These are phyloP conservation scores for Pichia nakasei DNA, from an alignment of 805 yeast genomes.

Conservation along the genomic window DNA sequence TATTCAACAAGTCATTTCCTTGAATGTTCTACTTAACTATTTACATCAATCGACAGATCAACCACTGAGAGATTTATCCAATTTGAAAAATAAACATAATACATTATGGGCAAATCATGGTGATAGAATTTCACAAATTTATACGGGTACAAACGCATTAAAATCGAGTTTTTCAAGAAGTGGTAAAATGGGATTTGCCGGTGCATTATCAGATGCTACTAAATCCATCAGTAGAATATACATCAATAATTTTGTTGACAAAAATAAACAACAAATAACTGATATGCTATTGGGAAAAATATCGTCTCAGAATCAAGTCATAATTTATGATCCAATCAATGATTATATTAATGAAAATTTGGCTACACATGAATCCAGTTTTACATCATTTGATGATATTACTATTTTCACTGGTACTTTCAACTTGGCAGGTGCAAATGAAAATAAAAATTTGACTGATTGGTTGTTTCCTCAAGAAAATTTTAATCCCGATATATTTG, in stretches of 20 bases:
- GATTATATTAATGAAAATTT: constrained; percentile 73
- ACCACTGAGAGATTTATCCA: constrained; percentile 31
- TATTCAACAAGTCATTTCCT: constrained; percentile 75
- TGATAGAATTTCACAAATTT: constrained; percentile 89
- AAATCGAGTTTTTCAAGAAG: constrained; percentile 90
- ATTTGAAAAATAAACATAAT: constrained; percentile 65
- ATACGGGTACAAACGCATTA: constrained; percentile 95
- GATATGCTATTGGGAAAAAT: constrained; percentile 79
- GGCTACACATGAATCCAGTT: constrained; percentile 38
- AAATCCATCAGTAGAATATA: constrained; percentile 92
- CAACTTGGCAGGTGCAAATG: constrained; percentile 70
- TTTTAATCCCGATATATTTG: constrained; percentile 66
- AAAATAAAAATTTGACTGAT: constrained; percentile 47
- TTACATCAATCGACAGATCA: constrained; percentile 13
- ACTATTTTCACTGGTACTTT: constrained; percentile 74
- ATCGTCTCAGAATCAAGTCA: constrained; percentile 61
- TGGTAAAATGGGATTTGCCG: constrained; percentile 95
- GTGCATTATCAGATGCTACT: constrained; percentile 94
- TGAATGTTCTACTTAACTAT: constrained; percentile 54
- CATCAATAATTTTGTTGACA: constrained; percentile 92
- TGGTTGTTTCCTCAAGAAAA: constrained; percentile 76
- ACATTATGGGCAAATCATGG: constrained; percentile 98
- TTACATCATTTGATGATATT: constrained; percentile 52
- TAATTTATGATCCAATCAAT: constrained; percentile 77
- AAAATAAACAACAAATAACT: constrained; percentile 80